phyloP scores from a whole-genome alignment of 169 alveolate species.

The Perkinsus marinus region DNA sequence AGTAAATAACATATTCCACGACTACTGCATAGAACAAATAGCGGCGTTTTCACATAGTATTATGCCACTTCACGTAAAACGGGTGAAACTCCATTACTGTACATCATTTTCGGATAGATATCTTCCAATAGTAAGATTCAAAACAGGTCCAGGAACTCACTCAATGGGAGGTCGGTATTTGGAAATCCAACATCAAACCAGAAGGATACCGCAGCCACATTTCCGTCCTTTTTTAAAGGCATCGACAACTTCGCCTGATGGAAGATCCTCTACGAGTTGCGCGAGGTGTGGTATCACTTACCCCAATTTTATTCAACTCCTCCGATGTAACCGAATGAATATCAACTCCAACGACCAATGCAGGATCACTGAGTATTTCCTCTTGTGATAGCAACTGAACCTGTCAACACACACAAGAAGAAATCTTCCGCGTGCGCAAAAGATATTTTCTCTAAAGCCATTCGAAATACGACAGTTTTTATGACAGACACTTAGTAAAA shows the following conservation, averaged over 20 bases:
- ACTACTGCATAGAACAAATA: no score
- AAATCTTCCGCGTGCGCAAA: background rate
- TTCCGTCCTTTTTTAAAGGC: background rate
- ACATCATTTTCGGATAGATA: no score
- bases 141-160: no score
- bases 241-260: background rate
- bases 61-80: no score
- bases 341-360: background rate
- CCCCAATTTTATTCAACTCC: background rate
- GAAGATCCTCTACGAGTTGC: background rate
- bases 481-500: no score
- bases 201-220: background rate
- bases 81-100: no score
- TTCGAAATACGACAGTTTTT: no score
- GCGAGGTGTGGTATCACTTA: background rate
- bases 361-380: background rate
- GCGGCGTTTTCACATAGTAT: no score
- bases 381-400: background rate
- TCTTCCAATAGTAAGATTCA: no score
- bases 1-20: no score
- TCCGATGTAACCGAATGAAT: background rate
- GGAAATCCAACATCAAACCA: constrained; percentile 31
- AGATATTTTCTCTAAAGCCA: background rate
- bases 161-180: background rate
- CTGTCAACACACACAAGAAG: background rate